A percentile compares a stretch with the other conserved stretches of the same genome.
phyloP scores from a whole-genome alignment of 495 filamentous ascomycete species.

The Talaromyces liani region DNA sequence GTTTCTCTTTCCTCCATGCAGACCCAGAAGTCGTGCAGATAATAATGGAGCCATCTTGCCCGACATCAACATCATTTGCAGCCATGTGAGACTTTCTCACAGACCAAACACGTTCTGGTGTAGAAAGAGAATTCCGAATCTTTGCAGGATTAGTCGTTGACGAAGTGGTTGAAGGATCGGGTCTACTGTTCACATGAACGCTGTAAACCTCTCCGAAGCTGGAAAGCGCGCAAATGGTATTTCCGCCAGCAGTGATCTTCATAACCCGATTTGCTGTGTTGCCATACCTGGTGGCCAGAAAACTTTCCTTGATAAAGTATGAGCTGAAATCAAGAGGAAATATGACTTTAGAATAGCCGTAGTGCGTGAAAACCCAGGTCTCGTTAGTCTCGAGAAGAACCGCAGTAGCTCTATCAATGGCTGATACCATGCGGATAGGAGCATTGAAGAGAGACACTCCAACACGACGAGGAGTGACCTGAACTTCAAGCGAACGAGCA shows the following conservation, averaged over 20 bases:
- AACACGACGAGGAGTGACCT: conserved; percentile 76
- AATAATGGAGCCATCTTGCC: conserved; percentile 91
- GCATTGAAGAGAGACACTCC: conserved; percentile 77
- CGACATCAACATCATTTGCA: conserved; percentile 76
- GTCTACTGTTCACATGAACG: conserved; percentile 58
- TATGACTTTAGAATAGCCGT: conserved; percentile 78
- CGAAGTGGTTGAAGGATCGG: conserved; percentile 50
- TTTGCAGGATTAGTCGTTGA: conserved; percentile 89
- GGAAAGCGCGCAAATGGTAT: conserved; percentile 82
- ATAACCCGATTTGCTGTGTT: conserved; percentile 53
- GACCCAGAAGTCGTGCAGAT: conserved; percentile 86
- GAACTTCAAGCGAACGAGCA: conserved; percentile 76
- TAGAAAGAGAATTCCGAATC: conserved; percentile 67
- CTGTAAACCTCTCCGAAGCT: conserved; percentile 81
- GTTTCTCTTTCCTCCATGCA: conserved; percentile 80
- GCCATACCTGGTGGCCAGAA: conserved; percentile 63
- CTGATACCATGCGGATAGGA: conserved; percentile 70
- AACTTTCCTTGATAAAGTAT: conserved; percentile 58
- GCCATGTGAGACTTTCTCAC: conserved; percentile 75
- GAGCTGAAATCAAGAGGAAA: conserved; percentile 71
- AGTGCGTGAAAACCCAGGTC: conserved; percentile 88
- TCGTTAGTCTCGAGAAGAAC: conserved; percentile 79
- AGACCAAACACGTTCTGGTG: conserved; percentile 74
- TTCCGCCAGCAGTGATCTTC: conserved; percentile 75
- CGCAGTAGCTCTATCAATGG: conserved; percentile 84